phyloP scores from a whole-genome alignment of 164 flowering plant species.

The Kalanchoe fedtschenkoi region DNA sequence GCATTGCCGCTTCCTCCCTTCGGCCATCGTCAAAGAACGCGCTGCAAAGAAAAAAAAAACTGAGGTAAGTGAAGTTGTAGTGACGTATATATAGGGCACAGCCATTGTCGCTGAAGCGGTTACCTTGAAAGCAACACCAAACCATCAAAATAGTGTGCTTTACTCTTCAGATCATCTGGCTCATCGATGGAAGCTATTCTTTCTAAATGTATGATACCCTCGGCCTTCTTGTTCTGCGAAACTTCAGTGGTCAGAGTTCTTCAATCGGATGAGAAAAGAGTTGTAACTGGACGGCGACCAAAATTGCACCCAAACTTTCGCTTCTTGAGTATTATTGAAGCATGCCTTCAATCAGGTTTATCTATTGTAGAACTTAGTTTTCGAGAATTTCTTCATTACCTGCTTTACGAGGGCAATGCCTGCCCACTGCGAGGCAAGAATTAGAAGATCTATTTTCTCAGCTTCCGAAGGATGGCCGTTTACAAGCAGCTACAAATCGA shows the following conservation, averaged over 20 bases:
- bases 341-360: neutral
- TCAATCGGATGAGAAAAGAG: neutral
- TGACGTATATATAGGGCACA: neutral
- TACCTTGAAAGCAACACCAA: slow-evolving; percentile 68
- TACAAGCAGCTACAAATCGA: slow-evolving; percentile 26
- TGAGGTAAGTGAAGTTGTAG: neutral
- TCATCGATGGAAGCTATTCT: slow-evolving; percentile 53
- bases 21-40: slow-evolving; percentile 3
- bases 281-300: neutral
- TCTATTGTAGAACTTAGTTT: neutral
- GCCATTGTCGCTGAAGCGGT: neutral
- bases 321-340: neutral
- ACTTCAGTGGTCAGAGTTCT: neutral
- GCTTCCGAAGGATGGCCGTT: slow-evolving; percentile 31
- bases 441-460: slow-evolving; percentile 50
- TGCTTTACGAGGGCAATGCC: slow-evolving; percentile 54
- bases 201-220: slow-evolving; percentile 60
- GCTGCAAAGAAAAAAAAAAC: neutral
- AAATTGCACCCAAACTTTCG: neutral
- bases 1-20: neutral
- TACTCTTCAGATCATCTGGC: slow-evolving; percentile 66
- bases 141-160: slow-evolving; percentile 64
- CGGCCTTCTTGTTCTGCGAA: slow-evolving; percentile 42
- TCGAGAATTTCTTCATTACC: slow-evolving; percentile 28
- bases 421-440: slow-evolving; percentile 67